phyloP scores from a whole-genome alignment of 2,329 filamentous ascomycete species.

The Botryosphaeria dothidea region DNA sequence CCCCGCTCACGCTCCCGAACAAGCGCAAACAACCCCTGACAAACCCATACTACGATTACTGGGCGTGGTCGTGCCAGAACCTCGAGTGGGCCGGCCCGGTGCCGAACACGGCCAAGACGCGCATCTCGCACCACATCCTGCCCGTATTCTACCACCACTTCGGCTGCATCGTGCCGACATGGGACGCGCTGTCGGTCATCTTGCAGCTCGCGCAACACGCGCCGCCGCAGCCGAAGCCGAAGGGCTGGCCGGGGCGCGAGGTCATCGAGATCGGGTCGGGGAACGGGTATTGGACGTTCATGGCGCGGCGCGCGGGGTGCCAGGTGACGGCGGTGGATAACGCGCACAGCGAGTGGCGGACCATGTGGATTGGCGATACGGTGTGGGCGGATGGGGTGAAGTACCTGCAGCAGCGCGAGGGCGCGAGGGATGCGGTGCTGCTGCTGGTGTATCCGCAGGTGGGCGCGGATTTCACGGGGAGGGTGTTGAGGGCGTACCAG shows the following conservation, averaged over 20 bases:
- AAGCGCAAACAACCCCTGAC: constrained; percentile 40
- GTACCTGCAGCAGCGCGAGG: constrained; percentile 53
- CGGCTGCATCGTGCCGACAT: constrained; percentile 69
- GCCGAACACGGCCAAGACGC: constrained; percentile 52
- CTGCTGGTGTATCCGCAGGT: constrained; percentile 74
- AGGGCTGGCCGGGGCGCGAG: constrained; percentile 42
- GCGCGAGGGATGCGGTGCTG: constrained; percentile 59
- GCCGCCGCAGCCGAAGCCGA: constrained; percentile 31
- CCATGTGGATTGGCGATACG: constrained; percentile 69
- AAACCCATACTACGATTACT: constrained; percentile 71
- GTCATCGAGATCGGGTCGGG: constrained; percentile 70
- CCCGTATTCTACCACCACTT: constrained; percentile 79
- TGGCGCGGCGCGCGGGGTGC: constrained; percentile 67
- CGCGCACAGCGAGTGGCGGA: constrained; percentile 67
- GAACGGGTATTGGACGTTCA: constrained; percentile 74
- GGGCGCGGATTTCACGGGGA: constrained; percentile 64
- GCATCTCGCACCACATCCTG: constrained; percentile 66
- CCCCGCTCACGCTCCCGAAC: constrained; percentile 33
- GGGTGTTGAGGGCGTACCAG: constrained; percentile 61
- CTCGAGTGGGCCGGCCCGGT: constrained; percentile 68
- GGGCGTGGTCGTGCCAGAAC: constrained; percentile 63
- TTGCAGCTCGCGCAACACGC: constrained; percentile 48
- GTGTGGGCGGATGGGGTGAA: constrained; percentile 60
- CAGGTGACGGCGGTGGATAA: constrained; percentile 65
- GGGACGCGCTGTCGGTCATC: constrained; percentile 65